Base-by-base conservation (phyloP, 2,329 filamentous ascomycete genomes). In the Aspergillaceae sp. region DNA sequence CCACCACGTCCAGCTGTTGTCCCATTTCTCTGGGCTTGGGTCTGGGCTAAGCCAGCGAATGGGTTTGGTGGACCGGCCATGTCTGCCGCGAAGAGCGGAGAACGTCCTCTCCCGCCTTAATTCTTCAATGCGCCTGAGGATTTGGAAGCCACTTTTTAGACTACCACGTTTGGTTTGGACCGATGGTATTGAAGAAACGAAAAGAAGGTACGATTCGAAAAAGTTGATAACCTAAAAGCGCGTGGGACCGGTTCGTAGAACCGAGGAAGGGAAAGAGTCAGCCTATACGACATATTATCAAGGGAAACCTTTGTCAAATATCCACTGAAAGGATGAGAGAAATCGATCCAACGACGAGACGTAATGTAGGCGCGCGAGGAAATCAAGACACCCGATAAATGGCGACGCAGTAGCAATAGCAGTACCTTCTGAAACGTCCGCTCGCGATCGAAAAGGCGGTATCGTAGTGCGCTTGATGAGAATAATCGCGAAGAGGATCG, bases 31-130 rank as follows among this genome's bases (percentile, higher is more conserved):
- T 62, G 61, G 19, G 26, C 27, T 38, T 38, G 36, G 11, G 36
- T 19, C 27, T 38, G 36, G 36, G 45, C 51, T 51, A 30, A 56
- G 43, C 50, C 52, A 47, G 51, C 48, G 51, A 61, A 62, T 38
- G 60, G 55, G 46, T 58, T 62, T 37, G 59, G 53, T 36, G 60
- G 56, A 48, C 55, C 55, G 49, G 59, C 56, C 62, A 65, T 65
- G 7, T 45, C 52, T 62, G 55, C 53, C 57, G 56, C 51, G 40
- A 46, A 47, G 41, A 56, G 55, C 56, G 53, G 50, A 44, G 48
- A 43, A 49, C 43, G 52, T 49, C 48, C 51, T 48, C 19, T 19
- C 52, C 47, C 44, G 46, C 46, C 54, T 49, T 28, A 35, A 43
- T 45, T 43, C 46, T 56, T 52, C 36, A 38, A 26, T 19, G 4